A percentile compares a stretch with the other conserved stretches of the same genome.
These are phyloP conservation scores for Dinochytrium kinnereticum DNA, from an alignment of 371 early-diverging fungal species.

Conservation along the genomic window DNA sequence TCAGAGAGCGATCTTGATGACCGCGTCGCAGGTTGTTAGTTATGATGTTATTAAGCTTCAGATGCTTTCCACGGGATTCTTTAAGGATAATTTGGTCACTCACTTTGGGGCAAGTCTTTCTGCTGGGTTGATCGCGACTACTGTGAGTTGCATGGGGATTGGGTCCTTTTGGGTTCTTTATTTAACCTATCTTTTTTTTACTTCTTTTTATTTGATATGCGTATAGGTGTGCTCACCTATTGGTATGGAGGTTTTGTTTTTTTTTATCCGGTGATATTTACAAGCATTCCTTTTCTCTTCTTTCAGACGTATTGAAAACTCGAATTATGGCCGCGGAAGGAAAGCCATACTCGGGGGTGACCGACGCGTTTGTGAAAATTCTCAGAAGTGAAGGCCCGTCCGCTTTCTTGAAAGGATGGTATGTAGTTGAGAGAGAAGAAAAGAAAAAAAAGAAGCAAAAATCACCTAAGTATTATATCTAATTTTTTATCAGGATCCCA, in stretches of 20 bases:
- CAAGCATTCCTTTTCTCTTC: background rate
- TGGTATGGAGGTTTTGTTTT: no score
- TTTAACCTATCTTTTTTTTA: no score
- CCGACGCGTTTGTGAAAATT: conserved; percentile 65
- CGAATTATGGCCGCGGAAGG: conserved; percentile 74
- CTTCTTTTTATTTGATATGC: background rate
- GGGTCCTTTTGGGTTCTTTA: background rate
- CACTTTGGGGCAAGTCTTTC: conserved; percentile 79
- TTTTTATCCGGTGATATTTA: conserved; percentile 64
- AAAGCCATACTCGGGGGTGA: conserved; percentile 45
- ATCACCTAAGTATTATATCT: no score
- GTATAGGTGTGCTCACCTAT: conserved; percentile 19
- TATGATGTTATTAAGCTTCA: conserved; percentile 47
- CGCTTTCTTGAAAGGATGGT: conserved; percentile 89
- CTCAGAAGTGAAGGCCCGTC: conserved; percentile 71
- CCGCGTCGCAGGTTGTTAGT: conserved; percentile 68
- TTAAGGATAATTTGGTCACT: conserved; percentile 67
- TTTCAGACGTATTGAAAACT: conserved; percentile 84
- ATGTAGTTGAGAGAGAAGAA: conserved; percentile 66
- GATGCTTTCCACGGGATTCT: conserved; percentile 61
- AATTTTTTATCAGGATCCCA: conserved; percentile 16
- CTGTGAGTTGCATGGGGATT: conserved; percentile 53
- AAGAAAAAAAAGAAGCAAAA: background rate
- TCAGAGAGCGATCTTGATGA: conserved; percentile 46
- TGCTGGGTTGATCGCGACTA: conserved; percentile 89